These are phyloP conservation scores for Leccinum subgranulosum DNA, from an alignment of 768 basidiomycete species.

Conservation along the genomic window DNA sequence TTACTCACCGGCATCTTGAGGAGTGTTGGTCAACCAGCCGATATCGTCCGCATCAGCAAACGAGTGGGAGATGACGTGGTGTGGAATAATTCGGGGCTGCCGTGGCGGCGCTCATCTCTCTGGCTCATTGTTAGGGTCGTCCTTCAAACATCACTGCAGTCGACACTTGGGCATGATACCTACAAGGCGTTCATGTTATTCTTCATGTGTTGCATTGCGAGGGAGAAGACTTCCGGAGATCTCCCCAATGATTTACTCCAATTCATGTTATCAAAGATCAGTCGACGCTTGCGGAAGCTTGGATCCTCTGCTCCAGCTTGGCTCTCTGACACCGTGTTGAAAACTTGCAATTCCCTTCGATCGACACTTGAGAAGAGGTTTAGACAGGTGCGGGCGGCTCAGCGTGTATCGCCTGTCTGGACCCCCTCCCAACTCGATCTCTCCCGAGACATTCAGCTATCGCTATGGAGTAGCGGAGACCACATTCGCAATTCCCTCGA, in stretches of 20 bases:
- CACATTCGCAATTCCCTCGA: neutral
- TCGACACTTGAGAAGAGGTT: conserved; percentile 33
- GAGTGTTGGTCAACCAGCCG: neutral
- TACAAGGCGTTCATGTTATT: conserved; percentile 52
- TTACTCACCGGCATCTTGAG: neutral
- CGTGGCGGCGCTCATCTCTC: conserved; percentile 34
- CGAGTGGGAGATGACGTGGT: conserved; percentile 4
- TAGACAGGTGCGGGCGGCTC: conserved; percentile 28
- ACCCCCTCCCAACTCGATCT: conserved; percentile 13
- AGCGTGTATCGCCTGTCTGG: conserved; percentile 31
- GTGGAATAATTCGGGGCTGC: conserved; percentile 1
- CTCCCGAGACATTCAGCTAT: neutral
- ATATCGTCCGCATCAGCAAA: neutral
- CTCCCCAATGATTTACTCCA: conserved; percentile 28
- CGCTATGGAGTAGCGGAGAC: neutral
- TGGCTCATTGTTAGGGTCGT: conserved; percentile 36
- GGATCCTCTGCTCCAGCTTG: conserved; percentile 26
- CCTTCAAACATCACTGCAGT: conserved; percentile 31
- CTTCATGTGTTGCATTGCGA: conserved; percentile 31
- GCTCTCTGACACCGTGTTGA: conserved; percentile 36
- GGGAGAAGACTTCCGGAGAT: conserved; percentile 11
- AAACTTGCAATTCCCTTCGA: conserved; percentile 27
- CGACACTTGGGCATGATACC: conserved; percentile 4
- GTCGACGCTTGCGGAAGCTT: conserved; percentile 25
- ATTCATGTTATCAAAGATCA: conserved; percentile 27